phyloP scores from a whole-genome alignment of 2,329 filamentous ascomycete genomes.

The Xylaria sp. region DNA sequence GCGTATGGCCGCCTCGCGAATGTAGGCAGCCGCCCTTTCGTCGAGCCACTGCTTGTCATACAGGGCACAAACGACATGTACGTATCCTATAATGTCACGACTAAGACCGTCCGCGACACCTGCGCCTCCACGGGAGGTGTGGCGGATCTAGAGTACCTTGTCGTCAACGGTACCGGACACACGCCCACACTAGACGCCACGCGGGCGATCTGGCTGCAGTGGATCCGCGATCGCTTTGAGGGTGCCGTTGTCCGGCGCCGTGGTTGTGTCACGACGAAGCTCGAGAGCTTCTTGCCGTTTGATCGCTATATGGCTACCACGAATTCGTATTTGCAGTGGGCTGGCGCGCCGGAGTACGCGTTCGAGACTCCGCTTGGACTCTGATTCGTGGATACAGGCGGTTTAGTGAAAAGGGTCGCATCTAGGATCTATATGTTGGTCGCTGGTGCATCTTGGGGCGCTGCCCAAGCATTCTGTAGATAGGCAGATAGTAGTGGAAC shows the following conservation, averaged over 20 bases:
- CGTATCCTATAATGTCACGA: slow-evolving; percentile 25
- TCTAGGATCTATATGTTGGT: no score
- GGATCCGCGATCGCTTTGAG: slow-evolving; percentile 34
- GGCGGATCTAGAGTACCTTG: slow-evolving; percentile 29
- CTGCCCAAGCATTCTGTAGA: no score
- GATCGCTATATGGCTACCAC: slow-evolving; percentile 25
- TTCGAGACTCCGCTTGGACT: slow-evolving; percentile 28
- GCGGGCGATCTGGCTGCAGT: slow-evolving; percentile 31
- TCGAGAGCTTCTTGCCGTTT: slow-evolving; percentile 27
- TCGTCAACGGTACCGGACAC: slow-evolving; percentile 31
- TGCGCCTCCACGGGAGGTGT: background rate
- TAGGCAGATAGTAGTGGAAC: no score
- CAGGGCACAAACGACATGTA: slow-evolving; percentile 41
- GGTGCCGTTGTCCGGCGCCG: slow-evolving; percentile 12
- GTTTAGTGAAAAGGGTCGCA: background rate
- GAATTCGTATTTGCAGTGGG: slow-evolving; percentile 31
- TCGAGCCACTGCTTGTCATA: slow-evolving; percentile 46
- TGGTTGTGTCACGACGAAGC: slow-evolving; percentile 20
- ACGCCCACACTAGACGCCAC: slow-evolving; percentile 32
- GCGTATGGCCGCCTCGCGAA: slow-evolving; percentile 36
- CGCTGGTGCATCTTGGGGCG: no score
- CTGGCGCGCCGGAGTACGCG: slow-evolving; percentile 27
- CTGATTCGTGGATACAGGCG: background rate
- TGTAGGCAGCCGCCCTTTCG: slow-evolving; percentile 42
- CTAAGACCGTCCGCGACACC: slow-evolving; percentile 23